Evolutionary conservation across 2,329 filamentous ascomycete species (phyloP).

Genomic region (Clarireedia sp.): DNA sequence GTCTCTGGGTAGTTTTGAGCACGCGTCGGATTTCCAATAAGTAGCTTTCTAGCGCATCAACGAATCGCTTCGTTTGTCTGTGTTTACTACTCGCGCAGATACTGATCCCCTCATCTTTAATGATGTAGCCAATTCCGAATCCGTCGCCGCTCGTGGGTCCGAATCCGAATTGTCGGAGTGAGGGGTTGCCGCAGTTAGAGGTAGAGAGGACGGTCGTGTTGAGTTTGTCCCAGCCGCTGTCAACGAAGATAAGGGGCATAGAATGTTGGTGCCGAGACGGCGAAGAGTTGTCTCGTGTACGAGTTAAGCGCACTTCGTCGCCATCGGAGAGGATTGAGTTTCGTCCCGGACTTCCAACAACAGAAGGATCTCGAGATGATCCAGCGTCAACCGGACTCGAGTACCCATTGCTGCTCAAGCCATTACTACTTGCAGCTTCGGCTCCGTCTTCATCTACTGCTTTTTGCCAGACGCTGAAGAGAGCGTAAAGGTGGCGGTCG

Average conservation of each 20-base stretch:
- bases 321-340: constrained; percentile 39
- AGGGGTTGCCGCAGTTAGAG: constrained; percentile 97
- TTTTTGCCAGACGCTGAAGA: constrained; percentile 93
- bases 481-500: constrained; percentile 85
- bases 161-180: constrained; percentile 90
- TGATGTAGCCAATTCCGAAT: constrained; percentile 97
- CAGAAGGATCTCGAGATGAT: constrained; percentile 40
- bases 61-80: constrained; percentile 81
- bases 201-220: constrained; percentile 93
- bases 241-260: constrained; percentile 76
- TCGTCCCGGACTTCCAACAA: constrained; percentile 45
- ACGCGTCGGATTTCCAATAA: constrained; percentile 84
- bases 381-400: constrained; percentile 46
- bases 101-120: constrained; percentile 85
- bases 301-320: constrained; percentile 7
- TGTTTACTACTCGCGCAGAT: constrained; percentile 94
- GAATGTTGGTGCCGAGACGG: constrained; percentile 39
- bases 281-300: constrained; percentile 46
- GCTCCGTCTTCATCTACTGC: constrained; percentile 65
- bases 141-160: constrained; percentile 89
- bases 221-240: constrained; percentile 86
- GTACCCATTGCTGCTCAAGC: constrained; percentile 50
- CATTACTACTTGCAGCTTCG: constrained; percentile 38
- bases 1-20: constrained; percentile 58
- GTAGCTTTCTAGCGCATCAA: constrained; percentile 85